phyloP scores from a whole-genome alignment of 306 rosid genomes.

The Rubus idaeus region DNA sequence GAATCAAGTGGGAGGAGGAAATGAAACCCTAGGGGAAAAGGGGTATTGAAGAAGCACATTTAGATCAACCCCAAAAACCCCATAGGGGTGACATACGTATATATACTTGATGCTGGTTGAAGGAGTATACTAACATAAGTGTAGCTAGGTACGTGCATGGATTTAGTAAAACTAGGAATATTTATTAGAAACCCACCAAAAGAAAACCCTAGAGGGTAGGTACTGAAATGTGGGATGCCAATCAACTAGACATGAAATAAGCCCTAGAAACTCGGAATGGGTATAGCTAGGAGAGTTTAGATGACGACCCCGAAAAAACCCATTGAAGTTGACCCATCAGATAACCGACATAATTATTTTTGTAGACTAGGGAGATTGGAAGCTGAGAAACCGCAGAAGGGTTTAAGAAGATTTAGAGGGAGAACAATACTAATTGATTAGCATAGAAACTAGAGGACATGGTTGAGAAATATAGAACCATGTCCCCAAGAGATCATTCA shows the following conservation, averaged over 20 bases:
- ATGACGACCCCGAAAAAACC: not conserved
- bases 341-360: not conserved
- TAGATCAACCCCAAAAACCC: constrained; percentile 11
- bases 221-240: not conserved
- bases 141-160: not conserved
- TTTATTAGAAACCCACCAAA: not conserved
- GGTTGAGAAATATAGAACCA: constrained; percentile 14
- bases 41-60: constrained; percentile 2
- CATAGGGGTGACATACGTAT: not conserved
- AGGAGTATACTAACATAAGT: not conserved
- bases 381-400: constrained; percentile 1
- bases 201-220: not conserved
- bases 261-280: not conserved
- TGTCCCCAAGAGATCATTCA: constrained; percentile 3
- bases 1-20: not conserved
- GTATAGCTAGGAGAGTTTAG: not conserved
- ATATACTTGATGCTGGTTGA: not conserved
- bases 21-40: not conserved
- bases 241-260: not conserved
- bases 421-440: not conserved
- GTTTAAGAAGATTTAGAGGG: constrained; percentile 4
- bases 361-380: not conserved
- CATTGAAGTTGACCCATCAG: not conserved
- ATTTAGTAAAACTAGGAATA: not conserved
- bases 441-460: constrained; percentile 1